Percentiles rank a stretch among this genome's conserved stretches.
Conservation (phyloP, 371 early-diverging fungal species). For the Rhizopus stolonifer region DNA sequence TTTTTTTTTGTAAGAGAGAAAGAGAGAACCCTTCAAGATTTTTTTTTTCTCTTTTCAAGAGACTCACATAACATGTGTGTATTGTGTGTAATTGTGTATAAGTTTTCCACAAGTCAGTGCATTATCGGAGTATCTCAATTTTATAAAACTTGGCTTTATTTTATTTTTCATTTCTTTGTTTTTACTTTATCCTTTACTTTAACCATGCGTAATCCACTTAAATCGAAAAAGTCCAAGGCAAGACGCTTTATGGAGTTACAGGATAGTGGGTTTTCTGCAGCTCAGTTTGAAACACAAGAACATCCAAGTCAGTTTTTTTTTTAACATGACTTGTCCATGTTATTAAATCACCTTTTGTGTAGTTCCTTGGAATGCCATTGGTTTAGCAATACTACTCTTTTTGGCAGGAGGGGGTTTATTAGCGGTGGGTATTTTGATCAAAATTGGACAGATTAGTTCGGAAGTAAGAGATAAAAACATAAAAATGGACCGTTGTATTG, state of each 20-base stretch:
- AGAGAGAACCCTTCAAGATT: too few species aligned
- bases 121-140: background rate
- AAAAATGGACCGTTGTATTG: background rate
- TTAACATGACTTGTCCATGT: background rate
- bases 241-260: slow-evolving; percentile 39
- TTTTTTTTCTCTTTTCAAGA: too few species aligned
- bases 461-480: slow-evolving; percentile 24
- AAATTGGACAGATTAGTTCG: slow-evolving; percentile 45
- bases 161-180: slow-evolving; percentile 2
- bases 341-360: background rate
- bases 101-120: background rate
- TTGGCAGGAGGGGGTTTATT: slow-evolving; percentile 51
- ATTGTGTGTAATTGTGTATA: background rate
- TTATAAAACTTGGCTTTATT: background rate
- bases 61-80: background rate
- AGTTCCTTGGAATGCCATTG: slow-evolving; percentile 71
- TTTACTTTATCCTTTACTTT: slow-evolving; percentile 10
- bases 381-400: slow-evolving; percentile 52
- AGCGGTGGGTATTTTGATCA: slow-evolving; percentile 59
- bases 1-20: background rate
- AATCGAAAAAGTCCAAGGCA: slow-evolving; percentile 33
- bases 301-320: slow-evolving; percentile 28
- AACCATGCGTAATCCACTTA: slow-evolving; percentile 46
- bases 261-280: slow-evolving; percentile 52
- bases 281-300: slow-evolving; percentile 51